Percentiles rank a stretch among this genome's conserved stretches.
phyloP scores from a whole-genome alignment of 192 early-diverging fungal genomes.

The Mortierella hygrophila region DNA sequence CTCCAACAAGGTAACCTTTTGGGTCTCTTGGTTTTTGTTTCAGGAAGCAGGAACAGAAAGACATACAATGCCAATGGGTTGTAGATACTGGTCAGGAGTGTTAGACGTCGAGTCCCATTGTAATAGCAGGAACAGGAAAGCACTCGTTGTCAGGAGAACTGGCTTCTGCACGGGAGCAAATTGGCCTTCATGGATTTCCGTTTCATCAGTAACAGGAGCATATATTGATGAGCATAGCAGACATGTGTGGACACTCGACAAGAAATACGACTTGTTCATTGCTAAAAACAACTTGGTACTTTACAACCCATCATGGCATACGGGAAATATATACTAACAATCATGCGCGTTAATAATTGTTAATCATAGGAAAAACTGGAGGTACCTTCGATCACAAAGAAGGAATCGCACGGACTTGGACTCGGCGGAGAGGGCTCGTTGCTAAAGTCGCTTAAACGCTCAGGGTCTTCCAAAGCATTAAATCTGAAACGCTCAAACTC shows the following conservation, averaged over 20 bases:
- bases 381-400: slow-evolving; percentile 44
- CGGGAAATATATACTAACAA: background rate
- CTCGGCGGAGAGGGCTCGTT: slow-evolving; percentile 44
- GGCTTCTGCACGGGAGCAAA: too few relatives aligned
- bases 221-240: too few relatives aligned
- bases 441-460: slow-evolving; percentile 49
- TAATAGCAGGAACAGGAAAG: too few relatives aligned
- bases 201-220: too few relatives aligned
- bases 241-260: too few relatives aligned
- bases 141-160: too few relatives aligned
- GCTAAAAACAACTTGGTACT: background rate
- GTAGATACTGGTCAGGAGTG: too few relatives aligned
- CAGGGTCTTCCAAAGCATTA: slow-evolving; percentile 44
- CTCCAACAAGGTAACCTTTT: slow-evolving; percentile 34
- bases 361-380: slow-evolving; percentile 48
- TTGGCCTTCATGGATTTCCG: too few relatives aligned
- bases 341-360: background rate
- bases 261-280: too few relatives aligned
- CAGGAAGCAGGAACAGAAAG: background rate
- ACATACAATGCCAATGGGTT: background rate
- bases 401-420: slow-evolving; percentile 45
- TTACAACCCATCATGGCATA: background rate
- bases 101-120: too few relatives aligned
- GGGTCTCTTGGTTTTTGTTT: background rate
- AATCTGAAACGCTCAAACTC: slow-evolving; percentile 50